A percentile compares a stretch with the other conserved stretches of the same genome.
Conservation (phyloP, 148 eudicot genomes). For the Camellia granthamiana region DNA sequence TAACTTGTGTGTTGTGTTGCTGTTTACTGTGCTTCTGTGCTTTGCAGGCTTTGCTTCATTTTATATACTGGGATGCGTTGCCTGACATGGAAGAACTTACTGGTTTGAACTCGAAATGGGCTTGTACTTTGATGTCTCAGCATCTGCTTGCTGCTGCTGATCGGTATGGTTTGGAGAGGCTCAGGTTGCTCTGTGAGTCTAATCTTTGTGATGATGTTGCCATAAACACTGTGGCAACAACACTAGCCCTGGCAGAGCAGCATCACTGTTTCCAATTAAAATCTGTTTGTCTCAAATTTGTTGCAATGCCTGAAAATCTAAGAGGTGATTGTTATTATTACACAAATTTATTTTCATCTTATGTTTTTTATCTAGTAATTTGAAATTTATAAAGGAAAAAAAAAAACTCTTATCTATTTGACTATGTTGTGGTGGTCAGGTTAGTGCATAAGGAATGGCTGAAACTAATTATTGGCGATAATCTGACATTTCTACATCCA, state of each 20-base stretch:
- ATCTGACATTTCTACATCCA: background rate
- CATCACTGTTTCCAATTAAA: slow-evolving; percentile 87
- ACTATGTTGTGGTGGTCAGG: background rate
- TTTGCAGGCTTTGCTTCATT: slow-evolving; percentile 83
- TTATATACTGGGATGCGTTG: slow-evolving; percentile 78
- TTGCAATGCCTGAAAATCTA: slow-evolving; percentile 88
- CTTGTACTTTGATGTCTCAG: slow-evolving; percentile 79
- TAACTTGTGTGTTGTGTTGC: background rate
- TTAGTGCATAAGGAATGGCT: background rate
- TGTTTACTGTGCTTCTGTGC: slow-evolving; percentile 10
- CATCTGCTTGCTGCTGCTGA: slow-evolving; percentile 98
- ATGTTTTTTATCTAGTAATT: background rate
- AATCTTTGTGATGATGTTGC: slow-evolving; percentile 79
- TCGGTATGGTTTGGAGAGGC: slow-evolving; percentile 84
- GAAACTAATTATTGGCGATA: slow-evolving; percentile 1
- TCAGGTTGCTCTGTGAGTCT: slow-evolving; percentile 75
- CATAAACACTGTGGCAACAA: slow-evolving; percentile 86
- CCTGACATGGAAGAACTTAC: slow-evolving; percentile 83
- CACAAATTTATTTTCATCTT: background rate
- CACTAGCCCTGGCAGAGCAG: slow-evolving; percentile 93
- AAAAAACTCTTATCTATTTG: background rate
- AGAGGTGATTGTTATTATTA: slow-evolving; percentile 48
- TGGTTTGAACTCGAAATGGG: slow-evolving; percentile 71
- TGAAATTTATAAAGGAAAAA: background rate
- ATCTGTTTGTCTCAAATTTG: slow-evolving; percentile 77